Base-by-base conservation (phyloP, 148 eudicot genomes). In the Dysphania ambrosioides region DNA sequence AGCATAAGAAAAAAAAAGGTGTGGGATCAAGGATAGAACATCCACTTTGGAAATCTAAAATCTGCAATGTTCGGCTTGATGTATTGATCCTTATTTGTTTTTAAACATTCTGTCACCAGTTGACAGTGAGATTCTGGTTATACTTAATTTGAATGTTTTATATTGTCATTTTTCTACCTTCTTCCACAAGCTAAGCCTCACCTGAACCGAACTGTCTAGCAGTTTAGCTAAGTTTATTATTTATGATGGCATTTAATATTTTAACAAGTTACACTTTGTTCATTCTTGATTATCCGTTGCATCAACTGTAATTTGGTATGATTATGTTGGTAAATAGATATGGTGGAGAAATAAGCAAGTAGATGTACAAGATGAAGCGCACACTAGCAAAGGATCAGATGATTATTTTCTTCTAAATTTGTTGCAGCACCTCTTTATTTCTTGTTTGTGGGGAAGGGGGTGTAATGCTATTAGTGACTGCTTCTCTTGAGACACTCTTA, bases 281-380 rank as follows among this genome's bases (percentile, higher is more conserved):
- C 15, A 15, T 71, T 15, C 19, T 47, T 34, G 11, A 40, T 36
- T 64, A 55, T 26, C 36, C 70, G 16, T 66, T 59, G 66, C 36
- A 74, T 76, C 75, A 69, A 82, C 72, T 70, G 32, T 44, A 73
- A 59, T 75, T 63, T 69, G 47, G 63, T 61, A 72, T 80, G 81
- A 59, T 77, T 26, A 73, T 85, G 86, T 88, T 78, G 89, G 86
- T 81, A 86, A 85, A 77, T 86, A 74, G 81, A 85, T 77, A 71
- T 77, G 86, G 59, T 83, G 85, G 68, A 81, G 83, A 80, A 74
- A 76, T 74, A 81, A 68, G 85, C 75, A 81, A 82, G 81, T 78
- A 78, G 82, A 76, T 83, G 80, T 80, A 70, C 79, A 82, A 83
- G 87, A 82, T 79, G 86, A 78, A 81, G 84, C 78, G 66, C 81